Evolutionary conservation across 169 alveolate species (phyloP), one percentile per base, ranked within the genome.

Genomic region (Plasmodium ovale): DNA sequence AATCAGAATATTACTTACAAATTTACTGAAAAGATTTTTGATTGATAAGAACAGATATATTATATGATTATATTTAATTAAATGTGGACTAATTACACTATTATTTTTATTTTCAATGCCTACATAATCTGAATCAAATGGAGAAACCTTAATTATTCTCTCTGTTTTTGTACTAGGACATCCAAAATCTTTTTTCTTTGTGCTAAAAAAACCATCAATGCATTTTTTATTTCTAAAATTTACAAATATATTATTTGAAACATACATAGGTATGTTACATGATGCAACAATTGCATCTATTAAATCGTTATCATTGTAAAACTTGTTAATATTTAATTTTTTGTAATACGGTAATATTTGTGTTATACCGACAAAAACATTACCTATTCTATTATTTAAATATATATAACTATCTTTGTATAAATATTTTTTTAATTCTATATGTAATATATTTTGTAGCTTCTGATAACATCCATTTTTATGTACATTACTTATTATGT

Each of bases 141-240:
- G 89, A 29, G 82, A 64, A 0, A 91, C 79, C 16, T 87, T 87
- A 10, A 93, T 72, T 0, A 88, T 87, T 6, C 95, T 82, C 0
- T 49, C 77, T 0, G 94, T 87, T 35, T 73, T 77, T 9, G 95
- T 93, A 53, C 27, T 87, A 4, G 69, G 92, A 65, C 94, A 90
- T 1, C 92, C 92, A 56, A 87, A 85, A 31, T 79, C 77, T n/a
- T 64, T 49, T 59, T 37, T 71, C 12, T 47, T 62, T 12, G 88
- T 62, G 19, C 94, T 87, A 47, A 93, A 91, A 35, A 85, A 88
- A 3, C 95, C 95, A 88, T 93, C 95, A 39, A 88, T 87, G 59
- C 94, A 87, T 60, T 62, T 74, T 74, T 91, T 69, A 53, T 92
- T 92, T 29, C 93, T 54, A 88, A 89, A 93, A 29, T 72, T 68